Percentiles rank a stretch among this genome's conserved stretches.
Conservation (phyloP, 2,329 filamentous ascomycete genomes). For the Sphaceloma murrayae region DNA sequence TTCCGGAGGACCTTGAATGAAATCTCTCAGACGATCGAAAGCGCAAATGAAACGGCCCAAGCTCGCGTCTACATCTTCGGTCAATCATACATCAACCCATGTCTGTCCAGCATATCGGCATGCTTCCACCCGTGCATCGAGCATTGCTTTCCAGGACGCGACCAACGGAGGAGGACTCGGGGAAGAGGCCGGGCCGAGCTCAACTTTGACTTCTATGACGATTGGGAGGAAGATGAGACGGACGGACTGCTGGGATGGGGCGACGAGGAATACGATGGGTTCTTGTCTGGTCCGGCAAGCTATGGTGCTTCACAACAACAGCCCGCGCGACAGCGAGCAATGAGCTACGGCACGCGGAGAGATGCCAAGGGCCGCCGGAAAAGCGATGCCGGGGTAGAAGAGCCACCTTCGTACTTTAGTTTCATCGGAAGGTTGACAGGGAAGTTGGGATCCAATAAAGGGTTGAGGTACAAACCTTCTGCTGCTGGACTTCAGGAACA, state of each 20-base stretch:
- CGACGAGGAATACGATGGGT: constrained; percentile 73
- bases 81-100: constrained; percentile 74
- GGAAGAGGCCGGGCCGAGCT: constrained; percentile 59
- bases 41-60: constrained; percentile 83
- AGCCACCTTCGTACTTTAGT: constrained; percentile 74
- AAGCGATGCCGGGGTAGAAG: constrained; percentile 53
- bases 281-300: constrained; percentile 50
- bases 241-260: constrained; percentile 66
- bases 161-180: constrained; percentile 62
- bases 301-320: constrained; percentile 36
- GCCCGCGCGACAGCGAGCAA: constrained; percentile 64
- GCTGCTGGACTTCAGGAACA: constrained; percentile 86
- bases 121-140: constrained; percentile 62
- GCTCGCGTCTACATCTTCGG: constrained; percentile 83
- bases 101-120: constrained; percentile 56
- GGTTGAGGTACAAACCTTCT: constrained; percentile 78
- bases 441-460: constrained; percentile 61
- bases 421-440: constrained; percentile 79
- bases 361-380: constrained; percentile 42
- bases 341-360: constrained; percentile 77
- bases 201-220: constrained; percentile 95
- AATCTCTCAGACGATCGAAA: constrained; percentile 80
- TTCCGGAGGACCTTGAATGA: constrained; percentile 91
- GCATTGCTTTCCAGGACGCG: constrained; percentile 59
- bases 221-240: constrained; percentile 68